Conservation (phyloP, 1,284 basidiomycete species). For the Leccinum subrobustum region DNA sequence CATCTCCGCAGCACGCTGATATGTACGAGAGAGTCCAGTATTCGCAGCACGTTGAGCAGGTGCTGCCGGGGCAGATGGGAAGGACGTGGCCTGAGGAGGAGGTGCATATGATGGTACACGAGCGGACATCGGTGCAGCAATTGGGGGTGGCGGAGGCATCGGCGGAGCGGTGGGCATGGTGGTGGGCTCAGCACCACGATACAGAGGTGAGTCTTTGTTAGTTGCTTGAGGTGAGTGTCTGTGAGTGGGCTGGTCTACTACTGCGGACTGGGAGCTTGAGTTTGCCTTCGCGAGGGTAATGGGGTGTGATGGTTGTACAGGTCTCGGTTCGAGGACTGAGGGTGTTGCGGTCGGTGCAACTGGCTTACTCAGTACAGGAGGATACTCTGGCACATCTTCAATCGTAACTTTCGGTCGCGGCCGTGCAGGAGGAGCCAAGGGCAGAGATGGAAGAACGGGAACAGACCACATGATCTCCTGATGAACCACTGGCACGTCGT, state of each 20-base stretch:
- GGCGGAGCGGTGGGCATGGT: constrained; percentile 10
- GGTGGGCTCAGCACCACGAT: constrained; percentile 14
- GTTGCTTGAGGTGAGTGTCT: constrained; percentile 26
- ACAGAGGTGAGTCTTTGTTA: constrained; percentile 18
- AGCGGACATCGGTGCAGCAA: constrained; percentile 4
- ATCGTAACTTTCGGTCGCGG: constrained; percentile 31
- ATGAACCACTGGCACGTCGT: constrained; percentile 7
- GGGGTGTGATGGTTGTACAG: constrained; percentile 15
- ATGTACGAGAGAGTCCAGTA: constrained; percentile 17
- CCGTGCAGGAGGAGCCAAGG: constrained; percentile 7
- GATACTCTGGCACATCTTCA: constrained; percentile 31
- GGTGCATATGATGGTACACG: constrained; percentile 27
- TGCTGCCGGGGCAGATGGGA: constrained; percentile 5
- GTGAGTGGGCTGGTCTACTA: constrained; percentile 11
- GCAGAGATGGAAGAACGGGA: constrained; percentile 11
- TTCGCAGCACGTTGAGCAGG: constrained; percentile 21
- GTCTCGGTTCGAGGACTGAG: constrained; percentile 7
- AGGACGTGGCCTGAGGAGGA: constrained; percentile 18
- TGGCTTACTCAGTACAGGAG: constrained; percentile 15
- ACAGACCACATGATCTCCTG: constrained; percentile 14
- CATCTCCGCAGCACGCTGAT: constrained; percentile 26
- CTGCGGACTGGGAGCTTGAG: constrained; percentile 5
- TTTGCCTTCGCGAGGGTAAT: background rate
- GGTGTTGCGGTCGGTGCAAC: constrained; percentile 2
- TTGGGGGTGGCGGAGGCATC: constrained; percentile 22